Base-by-base conservation (phyloP, 1,284 basidiomycete genomes). In the Schizophyllum amplum region DNA sequence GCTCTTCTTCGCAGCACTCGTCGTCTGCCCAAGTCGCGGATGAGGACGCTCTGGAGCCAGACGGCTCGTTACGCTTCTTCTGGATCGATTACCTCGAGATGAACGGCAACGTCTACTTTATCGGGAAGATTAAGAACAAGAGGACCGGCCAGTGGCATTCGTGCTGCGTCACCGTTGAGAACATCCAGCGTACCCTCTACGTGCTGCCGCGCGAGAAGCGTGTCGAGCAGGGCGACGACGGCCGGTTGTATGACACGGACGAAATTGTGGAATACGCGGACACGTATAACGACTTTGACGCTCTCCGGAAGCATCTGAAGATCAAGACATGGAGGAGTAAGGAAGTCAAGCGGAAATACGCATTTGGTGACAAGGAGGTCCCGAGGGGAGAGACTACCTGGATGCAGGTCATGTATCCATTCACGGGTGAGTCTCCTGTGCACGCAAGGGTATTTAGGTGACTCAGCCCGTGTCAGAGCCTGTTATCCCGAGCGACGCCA, bases 71-170 rank as follows among this genome's bases (percentile, higher is more conserved):
- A n/a, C 82, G 81, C 24, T 94, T 98, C 73, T 98, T 88, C 75
- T 98, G 94, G 94, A 75, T 96, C 24, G 94, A 98, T 66, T 92
- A 92, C 66, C 81, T 93, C 20, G 94, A 98, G 67, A 80, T 84
- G 52, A 83, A 89, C 17, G 85, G 90, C 22, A 83, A 82, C 58
- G 73, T 93, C 0, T 87, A 92, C 68, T 88, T 98, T 60, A 82
- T 92, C 33, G 94, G 94, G 17, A 98, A 97, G 71, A 81, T 93
- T 24, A 83, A 88, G 62, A 91, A 94, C 70, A 87, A 87, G 69
- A 71, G 75, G 4, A 80, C 82, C 1, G 75, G 74, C 17, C 64
- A 70, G 0, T 98, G 88, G 81, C 77, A 92, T n/a, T 95, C 92
- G 22, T 92, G 90, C 62, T 95, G 92, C 64, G 78, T 99, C 47